Conservation (phyloP, 345 rosid species). For the Rhizophora mangle region DNA sequence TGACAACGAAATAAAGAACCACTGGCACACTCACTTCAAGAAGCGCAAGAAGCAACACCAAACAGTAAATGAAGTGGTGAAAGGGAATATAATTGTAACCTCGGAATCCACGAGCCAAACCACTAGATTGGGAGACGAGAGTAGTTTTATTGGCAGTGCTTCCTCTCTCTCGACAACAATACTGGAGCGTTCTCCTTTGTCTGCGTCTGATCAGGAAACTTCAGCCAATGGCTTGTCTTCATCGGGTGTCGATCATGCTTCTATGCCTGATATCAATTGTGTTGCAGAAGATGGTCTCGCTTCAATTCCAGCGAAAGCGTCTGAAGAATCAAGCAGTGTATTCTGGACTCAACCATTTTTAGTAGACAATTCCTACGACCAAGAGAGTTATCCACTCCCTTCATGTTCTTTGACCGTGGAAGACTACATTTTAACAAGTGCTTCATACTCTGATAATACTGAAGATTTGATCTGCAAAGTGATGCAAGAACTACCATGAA, state of each 20-base stretch:
- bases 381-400: background rate
- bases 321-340: constrained; percentile 7
- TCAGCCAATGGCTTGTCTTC: background rate
- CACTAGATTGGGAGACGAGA: constrained; percentile 1
- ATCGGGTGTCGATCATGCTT: background rate
- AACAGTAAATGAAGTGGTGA: background rate
- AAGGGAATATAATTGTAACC: background rate
- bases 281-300: background rate
- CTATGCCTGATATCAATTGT: background rate
- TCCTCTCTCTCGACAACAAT: background rate
- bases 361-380: background rate
- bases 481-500: background rate
- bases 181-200: constrained; percentile 19
- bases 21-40: constrained; percentile 27
- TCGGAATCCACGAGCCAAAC: background rate
- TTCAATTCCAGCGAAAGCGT: background rate
- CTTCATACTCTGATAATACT: background rate
- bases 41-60: constrained; percentile 6
- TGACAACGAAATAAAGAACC: constrained; percentile 31
- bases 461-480: background rate
- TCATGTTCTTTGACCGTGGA: background rate
- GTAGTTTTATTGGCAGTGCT: background rate
- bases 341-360: constrained; percentile 21
- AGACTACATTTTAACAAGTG: background rate
- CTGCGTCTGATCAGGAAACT: constrained; percentile 20